These are phyloP conservation scores for Eucalyptus fibrosa DNA, from an alignment of 345 rosid species.

Conservation along the genomic window DNA sequence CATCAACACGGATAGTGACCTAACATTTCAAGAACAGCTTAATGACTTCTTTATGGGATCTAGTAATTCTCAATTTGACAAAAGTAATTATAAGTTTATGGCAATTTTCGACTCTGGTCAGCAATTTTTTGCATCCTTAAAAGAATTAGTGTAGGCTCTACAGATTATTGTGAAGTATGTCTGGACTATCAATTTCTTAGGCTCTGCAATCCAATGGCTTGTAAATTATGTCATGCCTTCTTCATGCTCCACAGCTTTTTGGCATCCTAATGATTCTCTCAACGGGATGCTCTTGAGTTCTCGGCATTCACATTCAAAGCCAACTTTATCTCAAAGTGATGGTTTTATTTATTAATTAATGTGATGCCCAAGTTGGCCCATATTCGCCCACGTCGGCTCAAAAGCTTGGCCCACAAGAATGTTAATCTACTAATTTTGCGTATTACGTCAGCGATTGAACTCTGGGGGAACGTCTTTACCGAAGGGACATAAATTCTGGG, in stretches of 20 bases:
- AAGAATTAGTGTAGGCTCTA: neutral
- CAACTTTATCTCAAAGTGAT: neutral
- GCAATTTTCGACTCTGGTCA: neutral
- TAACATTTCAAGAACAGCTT: no score
- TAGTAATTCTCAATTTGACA: neutral
- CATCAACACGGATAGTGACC: neutral
- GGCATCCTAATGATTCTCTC: neutral
- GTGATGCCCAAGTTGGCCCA: no score
- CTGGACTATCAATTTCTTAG: no score
- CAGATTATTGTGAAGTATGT: rapidly evolving
- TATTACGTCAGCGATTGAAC: no score
- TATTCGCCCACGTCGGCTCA: no score
- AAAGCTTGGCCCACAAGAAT: no score
- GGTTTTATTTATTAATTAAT: no score
- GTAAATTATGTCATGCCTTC: neutral
- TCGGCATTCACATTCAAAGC: neutral
- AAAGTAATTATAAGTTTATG: neutral
- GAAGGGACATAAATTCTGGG: no score
- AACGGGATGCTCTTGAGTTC: neutral
- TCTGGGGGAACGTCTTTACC: no score
- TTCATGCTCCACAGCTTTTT: neutral
- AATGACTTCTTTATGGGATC: neutral
- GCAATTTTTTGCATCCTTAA: neutral
- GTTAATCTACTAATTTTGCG: no score
- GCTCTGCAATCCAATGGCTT: neutral